Percentiles rank a stretch among this genome's conserved stretches.
Conservation (phyloP, 805 yeast genomes). For the Candida ulmi region DNA sequence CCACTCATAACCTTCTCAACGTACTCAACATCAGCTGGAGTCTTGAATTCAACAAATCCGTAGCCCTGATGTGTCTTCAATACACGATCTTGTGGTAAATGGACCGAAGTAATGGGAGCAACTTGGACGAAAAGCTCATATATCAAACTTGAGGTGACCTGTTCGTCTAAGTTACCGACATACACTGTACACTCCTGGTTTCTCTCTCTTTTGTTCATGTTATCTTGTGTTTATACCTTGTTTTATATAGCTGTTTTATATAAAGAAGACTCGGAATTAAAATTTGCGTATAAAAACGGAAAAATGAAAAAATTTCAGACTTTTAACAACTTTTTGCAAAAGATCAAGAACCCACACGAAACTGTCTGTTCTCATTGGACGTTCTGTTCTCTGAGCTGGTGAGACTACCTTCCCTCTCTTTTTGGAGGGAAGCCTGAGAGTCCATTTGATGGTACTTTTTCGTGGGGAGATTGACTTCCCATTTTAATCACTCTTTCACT, state of each 20-base stretch:
- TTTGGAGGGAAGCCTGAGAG: neutral
- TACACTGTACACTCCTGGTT: conserved; percentile 64
- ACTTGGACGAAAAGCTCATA: conserved; percentile 83
- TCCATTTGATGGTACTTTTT: neutral
- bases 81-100: conserved; percentile 77
- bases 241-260: neutral
- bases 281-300: neutral
- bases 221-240: neutral
- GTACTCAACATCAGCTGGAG: conserved; percentile 62
- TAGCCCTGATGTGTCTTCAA: conserved; percentile 72
- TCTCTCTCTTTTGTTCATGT: conserved; percentile 29
- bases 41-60: conserved; percentile 75
- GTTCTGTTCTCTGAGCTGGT: neutral
- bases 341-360: neutral
- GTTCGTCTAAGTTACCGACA: conserved; percentile 77
- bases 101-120: conserved; percentile 66
- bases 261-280: too few species aligned
- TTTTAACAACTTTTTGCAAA: neutral
- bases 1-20: conserved; percentile 57
- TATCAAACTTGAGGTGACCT: conserved; percentile 63
- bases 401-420: neutral
- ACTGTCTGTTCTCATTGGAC: neutral
- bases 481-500: conserved; percentile 15
- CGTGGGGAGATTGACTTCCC: neutral
- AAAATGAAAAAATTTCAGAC: neutral